These are phyloP conservation scores for Dictyostelium purpureum DNA, from an alignment of 78 protist species.

Conservation along the genomic window DNA sequence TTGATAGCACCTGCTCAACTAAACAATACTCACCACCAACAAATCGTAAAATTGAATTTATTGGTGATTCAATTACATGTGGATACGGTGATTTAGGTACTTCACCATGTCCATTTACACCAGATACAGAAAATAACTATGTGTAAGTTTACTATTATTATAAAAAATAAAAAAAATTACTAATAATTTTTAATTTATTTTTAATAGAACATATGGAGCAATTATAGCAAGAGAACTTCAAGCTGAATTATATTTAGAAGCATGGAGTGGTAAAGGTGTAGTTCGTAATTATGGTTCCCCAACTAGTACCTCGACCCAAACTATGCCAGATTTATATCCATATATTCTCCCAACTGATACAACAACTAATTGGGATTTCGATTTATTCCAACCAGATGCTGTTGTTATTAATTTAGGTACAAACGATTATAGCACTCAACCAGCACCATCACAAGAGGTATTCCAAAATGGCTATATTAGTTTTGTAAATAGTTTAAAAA, in stretches of 20 bases:
- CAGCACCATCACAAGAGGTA: slow-evolving; percentile 36
- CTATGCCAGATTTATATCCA: slow-evolving; percentile 32
- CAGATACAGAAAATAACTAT: slow-evolving; percentile 22
- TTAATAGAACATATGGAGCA: slow-evolving; percentile 27
- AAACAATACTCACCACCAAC: background rate
- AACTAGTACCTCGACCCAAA: background rate
- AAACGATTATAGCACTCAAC: slow-evolving; percentile 31
- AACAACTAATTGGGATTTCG: background rate
- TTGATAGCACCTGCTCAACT: background rate
- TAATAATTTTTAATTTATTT: background rate
- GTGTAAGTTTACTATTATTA: background rate
- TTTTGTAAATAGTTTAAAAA: background rate
- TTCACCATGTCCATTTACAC: slow-evolving; percentile 27
- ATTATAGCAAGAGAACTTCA: slow-evolving; percentile 17
- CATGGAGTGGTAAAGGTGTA: slow-evolving; percentile 65
- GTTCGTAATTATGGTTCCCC: slow-evolving; percentile 41
- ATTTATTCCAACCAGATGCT: slow-evolving; percentile 14
- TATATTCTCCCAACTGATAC: background rate
- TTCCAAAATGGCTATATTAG: slow-evolving; percentile 17
- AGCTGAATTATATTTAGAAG: slow-evolving; percentile 17
- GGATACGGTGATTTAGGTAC: slow-evolving; percentile 55
- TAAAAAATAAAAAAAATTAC: background rate
- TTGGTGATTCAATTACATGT: slow-evolving; percentile 76
- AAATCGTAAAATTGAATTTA: slow-evolving; percentile 44
- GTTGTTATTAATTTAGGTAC: slow-evolving; percentile 66